Evolutionary conservation across 345 rosid genomes (phyloP).

Genomic region (Cochlearia excelsa): DNA sequence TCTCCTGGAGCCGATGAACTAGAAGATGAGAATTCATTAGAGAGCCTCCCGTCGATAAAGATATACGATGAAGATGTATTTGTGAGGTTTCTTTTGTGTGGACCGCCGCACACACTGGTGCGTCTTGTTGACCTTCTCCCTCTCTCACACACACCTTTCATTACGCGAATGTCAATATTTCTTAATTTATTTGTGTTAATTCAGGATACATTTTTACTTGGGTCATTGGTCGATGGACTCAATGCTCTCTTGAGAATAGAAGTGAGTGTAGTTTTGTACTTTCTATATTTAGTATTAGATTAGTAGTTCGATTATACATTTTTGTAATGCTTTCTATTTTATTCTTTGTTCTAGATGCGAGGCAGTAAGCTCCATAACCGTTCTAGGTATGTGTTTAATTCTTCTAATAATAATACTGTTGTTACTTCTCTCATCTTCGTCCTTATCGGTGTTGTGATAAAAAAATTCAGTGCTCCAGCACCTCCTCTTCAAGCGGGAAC

Average conservation of each 20-base stretch:
- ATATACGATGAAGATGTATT: conserved; percentile 91
- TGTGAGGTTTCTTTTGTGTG: conserved; percentile 89
- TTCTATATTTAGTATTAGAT: too few species aligned
- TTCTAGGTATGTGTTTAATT: conserved; percentile 58
- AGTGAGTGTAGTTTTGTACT: conserved; percentile 48
- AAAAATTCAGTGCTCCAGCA: conserved; percentile 84
- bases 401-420: conserved; percentile 3
- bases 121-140: conserved; percentile 26
- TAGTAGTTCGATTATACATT: conserved; percentile 1
- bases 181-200: conserved; percentile 16
- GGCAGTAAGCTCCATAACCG: conserved; percentile 96
- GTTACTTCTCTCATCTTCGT: background rate
- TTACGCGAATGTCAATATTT: conserved; percentile 8
- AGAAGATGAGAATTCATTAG: conserved; percentile 73
- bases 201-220: conserved; percentile 69
- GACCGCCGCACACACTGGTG: conserved; percentile 62
- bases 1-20: conserved; percentile 55
- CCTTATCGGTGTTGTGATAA: conserved; percentile 8
- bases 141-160: conserved; percentile 3
- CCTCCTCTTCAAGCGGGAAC: conserved; percentile 99
- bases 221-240: conserved; percentile 84
- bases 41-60: conserved; percentile 74
- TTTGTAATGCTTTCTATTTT: conserved; percentile 6
- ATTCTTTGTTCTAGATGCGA: conserved; percentile 58
- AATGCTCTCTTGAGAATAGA: conserved; percentile 91